A percentile compares a stretch with the other conserved stretches of the same genome.
Evolutionary conservation across 257 asterid species (phyloP).

Genomic region (Solanum medicagineum): DNA sequence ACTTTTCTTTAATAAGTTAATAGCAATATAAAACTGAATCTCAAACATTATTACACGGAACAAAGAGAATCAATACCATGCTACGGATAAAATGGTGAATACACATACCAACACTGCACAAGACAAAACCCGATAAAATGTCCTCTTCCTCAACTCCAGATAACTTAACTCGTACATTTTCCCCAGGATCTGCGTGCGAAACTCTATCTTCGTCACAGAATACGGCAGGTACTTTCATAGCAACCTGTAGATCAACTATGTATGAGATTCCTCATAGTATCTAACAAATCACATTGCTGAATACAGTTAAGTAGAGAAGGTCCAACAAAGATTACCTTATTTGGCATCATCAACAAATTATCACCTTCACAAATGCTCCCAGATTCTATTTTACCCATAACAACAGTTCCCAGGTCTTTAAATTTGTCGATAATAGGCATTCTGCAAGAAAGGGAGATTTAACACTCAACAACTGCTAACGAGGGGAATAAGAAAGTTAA

Average conservation of each 20-base stretch:
- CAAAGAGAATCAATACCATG: background rate
- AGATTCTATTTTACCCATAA: slow-evolving; percentile 95
- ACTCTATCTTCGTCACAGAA: slow-evolving; percentile 69
- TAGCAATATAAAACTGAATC: background rate
- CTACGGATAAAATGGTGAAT: background rate
- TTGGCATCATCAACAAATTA: slow-evolving; percentile 76
- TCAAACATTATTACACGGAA: background rate
- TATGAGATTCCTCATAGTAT: background rate
- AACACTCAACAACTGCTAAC: background rate
- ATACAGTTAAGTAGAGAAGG: background rate
- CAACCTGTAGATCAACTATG: slow-evolving; percentile 32
- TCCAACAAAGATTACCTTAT: slow-evolving; percentile 40
- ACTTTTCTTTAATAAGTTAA: background rate
- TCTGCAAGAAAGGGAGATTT: slow-evolving; percentile 19
- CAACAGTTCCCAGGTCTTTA: slow-evolving; percentile 93
- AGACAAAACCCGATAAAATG: slow-evolving; percentile 58
- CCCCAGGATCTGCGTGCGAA: slow-evolving; percentile 77
- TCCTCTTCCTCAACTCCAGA: slow-evolving; percentile 92
- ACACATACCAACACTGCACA: slow-evolving; percentile 60
- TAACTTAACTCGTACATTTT: slow-evolving; percentile 79
- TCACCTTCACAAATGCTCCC: slow-evolving; percentile 89
- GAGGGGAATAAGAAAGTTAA: background rate
- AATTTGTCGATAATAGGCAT: slow-evolving; percentile 84
- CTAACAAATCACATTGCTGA: background rate
- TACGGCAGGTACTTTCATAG: slow-evolving; percentile 66